Evolutionary conservation across 1,139 yeast species (phyloP), one percentile per base, ranked within the genome.

Genomic region (Pneumocystis oryctolagi): DNA sequence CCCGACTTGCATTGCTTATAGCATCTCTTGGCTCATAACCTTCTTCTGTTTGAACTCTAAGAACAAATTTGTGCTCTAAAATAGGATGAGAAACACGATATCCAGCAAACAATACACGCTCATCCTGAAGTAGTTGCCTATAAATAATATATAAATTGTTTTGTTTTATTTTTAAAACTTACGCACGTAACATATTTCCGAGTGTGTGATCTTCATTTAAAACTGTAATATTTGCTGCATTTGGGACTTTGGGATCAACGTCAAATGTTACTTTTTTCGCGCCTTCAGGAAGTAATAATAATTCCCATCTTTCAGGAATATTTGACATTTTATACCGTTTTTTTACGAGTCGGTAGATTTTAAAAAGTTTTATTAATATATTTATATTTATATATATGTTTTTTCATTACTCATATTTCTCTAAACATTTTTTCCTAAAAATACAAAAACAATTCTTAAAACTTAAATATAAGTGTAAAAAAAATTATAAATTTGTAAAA

Each of bases 301-400:
- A 82, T 78, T 92, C 98, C 73, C 90, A 92, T 80, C 98, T 85
- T 78, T 92, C 98, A 76, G 98, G 98, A 70, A 97, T 98, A 77
- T 92, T 92, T 97, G 92, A 92, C 62, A 58, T 68, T 61, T 20
- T 34, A 30, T 47, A 16, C 12, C 6, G 6, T 40, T 40, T 34
- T n/a, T 16, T 60, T 18, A 18, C 12, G 3, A 20, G 8, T 5
- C 30, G 53, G 28, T 16, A 34, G 12, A 3, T 6, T 34, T 34
- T n/a, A n/a, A n/a, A n/a, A n/a, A n/a, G n/a, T n/a, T n/a, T n/a
- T n/a, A n/a, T n/a, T n/a, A n/a, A n/a, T n/a, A n/a, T n/a, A n/a
- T n/a, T n/a, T n/a, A n/a, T n/a, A n/a, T n/a, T n/a, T n/a, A n/a
- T n/a, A n/a, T n/a, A n/a, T n/a, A n/a, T n/a, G n/a, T n/a, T n/a